Evolutionary conservation across 2,329 filamentous ascomycete genomes (phyloP), one percentile per base, ranked within the genome.

Genomic region (Aspergillus sp.): DNA sequence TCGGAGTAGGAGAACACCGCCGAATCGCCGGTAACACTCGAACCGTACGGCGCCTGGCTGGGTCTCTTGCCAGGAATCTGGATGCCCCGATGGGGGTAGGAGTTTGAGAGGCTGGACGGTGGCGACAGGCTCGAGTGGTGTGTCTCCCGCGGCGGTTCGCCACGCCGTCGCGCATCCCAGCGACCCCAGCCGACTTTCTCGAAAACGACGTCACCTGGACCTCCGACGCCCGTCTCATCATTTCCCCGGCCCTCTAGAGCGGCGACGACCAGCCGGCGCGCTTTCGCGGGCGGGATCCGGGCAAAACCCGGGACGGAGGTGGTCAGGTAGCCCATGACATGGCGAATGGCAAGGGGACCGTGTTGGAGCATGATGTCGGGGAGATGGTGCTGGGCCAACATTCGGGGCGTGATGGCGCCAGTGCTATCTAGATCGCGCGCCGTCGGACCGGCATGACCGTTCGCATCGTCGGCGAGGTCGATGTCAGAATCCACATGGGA

Each of bases 101-200:
- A 76, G 41, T 69, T 75, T 10, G 74, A 71, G 36, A 80, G 66
- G 57, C 81, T 84, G 19, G 78, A 77, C 6, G 79, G 78, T 29
- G 81, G 78, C 50, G 79, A 81, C 38, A 71, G 56, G 49, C 65
- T 58, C 58, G 64, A 45, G 42, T 60, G 54, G 53, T 68, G 63
- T 29, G 62, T 56, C 54, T 68, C 62, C 29, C 62, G 63, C 50
- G 65, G 56, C 41, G 81, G 76, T 56, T 89, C 83, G 50, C 87
- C 89, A 63, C 85, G 85, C 69, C 84, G 81, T 68, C 86, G 86
- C 56, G 92, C 94, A 72, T 95, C 89, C 93, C 93, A 99, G 60
- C 91, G 86, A 54, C 94, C 94, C 93, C 93, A 97, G 67, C 93
- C 93, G 54, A 97, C 91, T 79, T 97, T 97, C 72, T 95, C 89